Percentiles rank a stretch among this genome's conserved stretches.
These are phyloP conservation scores for Corniculantispora saksenae DNA, from an alignment of 2,329 filamentous ascomycete species.

Conservation along the genomic window DNA sequence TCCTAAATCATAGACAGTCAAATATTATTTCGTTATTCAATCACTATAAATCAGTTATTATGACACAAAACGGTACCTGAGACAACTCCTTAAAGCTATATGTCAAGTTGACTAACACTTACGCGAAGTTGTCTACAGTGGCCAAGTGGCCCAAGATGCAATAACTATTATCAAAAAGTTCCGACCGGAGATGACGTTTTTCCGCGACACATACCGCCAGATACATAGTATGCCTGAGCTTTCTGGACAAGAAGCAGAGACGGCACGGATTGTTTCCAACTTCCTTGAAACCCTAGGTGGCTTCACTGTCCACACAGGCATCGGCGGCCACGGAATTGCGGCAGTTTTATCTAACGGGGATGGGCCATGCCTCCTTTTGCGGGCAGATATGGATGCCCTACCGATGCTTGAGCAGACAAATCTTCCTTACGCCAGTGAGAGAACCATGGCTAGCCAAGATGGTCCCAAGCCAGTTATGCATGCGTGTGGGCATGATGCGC, in stretches of 20 bases:
- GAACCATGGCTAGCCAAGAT: conserved; percentile 39
- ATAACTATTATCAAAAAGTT: neutral
- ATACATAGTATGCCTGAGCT: conserved; percentile 58
- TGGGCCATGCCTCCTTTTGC: conserved; percentile 56
- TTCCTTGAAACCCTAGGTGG: conserved; percentile 33
- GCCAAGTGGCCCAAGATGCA: neutral
- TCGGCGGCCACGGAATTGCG: conserved; percentile 61
- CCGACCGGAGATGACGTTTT: neutral
- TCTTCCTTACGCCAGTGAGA: conserved; percentile 54
- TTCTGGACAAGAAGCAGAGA: conserved; percentile 55
- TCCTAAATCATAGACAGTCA: too few species aligned
- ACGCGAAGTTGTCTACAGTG: neutral
- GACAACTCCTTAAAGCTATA: neutral
- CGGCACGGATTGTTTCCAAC: conserved; percentile 47
- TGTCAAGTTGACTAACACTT: neutral
- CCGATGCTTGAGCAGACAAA: conserved; percentile 58
- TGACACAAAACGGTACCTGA: neutral
- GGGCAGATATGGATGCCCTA: conserved; percentile 64
- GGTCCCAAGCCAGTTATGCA: conserved; percentile 63
- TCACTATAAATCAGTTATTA: neutral
- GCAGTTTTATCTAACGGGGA: conserved; percentile 56
- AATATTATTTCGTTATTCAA: neutral
- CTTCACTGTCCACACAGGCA: conserved; percentile 44
- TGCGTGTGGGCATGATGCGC: conserved; percentile 68
- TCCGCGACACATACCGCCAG: neutral